phyloP scores from a whole-genome alignment of 495 filamentous ascomycete genomes.

The Trichoderma virens region DNA sequence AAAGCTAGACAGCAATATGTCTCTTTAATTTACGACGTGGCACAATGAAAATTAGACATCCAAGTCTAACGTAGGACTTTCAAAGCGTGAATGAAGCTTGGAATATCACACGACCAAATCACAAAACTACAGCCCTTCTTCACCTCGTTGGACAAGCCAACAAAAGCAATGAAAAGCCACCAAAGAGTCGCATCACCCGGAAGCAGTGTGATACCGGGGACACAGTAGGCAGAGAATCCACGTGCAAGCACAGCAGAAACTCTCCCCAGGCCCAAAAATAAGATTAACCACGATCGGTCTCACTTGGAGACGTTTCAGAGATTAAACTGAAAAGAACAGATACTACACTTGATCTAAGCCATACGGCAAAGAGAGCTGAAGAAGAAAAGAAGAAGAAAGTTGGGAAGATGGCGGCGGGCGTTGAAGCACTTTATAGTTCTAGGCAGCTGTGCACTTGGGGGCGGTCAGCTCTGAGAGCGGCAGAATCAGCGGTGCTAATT shows the following conservation, averaged over 20 bases:
- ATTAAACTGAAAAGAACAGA: constrained; percentile 99
- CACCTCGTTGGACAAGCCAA: constrained; percentile 21
- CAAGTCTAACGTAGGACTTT: too few relatives aligned
- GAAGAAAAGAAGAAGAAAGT: constrained; percentile 24
- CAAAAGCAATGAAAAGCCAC: constrained; percentile 23
- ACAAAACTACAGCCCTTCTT: constrained; percentile 17
- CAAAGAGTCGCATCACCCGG: constrained; percentile 22
- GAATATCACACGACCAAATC: too few relatives aligned
- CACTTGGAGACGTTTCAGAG: constrained; percentile 58
- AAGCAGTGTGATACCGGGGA: constrained; percentile 29
- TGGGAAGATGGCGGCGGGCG: constrained; percentile 12
- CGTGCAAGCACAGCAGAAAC: constrained; percentile 43
- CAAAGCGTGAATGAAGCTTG: too few relatives aligned
- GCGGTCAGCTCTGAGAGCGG: not conserved
- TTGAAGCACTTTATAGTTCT: not conserved
- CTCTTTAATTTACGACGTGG: too few relatives aligned
- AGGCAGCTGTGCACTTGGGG: not conserved
- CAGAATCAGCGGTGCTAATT: constrained; percentile 1
- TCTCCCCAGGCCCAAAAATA: constrained; percentile 56
- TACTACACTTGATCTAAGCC: constrained; percentile 99
- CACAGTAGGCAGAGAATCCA: constrained; percentile 18
- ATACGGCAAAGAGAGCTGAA: constrained; percentile 54
- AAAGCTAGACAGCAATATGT: too few relatives aligned
- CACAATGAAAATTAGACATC: too few relatives aligned
- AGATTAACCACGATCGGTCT: constrained; percentile 72